Conservation (phyloP, 2,329 filamentous ascomycete species). For the Sporothrix mexicana region DNA sequence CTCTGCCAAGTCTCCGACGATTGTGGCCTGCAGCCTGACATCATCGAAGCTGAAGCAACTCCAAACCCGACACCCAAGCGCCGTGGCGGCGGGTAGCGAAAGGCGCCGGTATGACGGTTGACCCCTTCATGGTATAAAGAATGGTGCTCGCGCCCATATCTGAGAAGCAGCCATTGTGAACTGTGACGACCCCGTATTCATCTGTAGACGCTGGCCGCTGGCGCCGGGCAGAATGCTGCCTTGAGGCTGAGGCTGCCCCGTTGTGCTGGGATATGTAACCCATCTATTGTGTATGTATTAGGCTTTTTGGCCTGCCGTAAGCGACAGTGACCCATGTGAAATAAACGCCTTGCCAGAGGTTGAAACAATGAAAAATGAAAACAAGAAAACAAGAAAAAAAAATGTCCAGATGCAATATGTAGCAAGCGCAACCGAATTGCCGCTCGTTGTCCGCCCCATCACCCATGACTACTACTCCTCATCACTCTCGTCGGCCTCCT, state of each 20-base stretch:
- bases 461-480: slow-evolving; percentile 44
- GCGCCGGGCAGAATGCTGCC: not conserved
- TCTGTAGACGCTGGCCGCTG: slow-evolving; percentile 11
- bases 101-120: not conserved
- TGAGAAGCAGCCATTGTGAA: not conserved
- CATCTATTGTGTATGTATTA: slow-evolving; percentile 21
- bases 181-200: slow-evolving; percentile 16
- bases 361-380: no score
- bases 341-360: slow-evolving; percentile 13
- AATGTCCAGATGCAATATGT: not conserved
- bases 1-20: not conserved
- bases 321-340: not conserved
- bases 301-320: not conserved
- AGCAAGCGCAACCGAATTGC: not conserved
- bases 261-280: not conserved
- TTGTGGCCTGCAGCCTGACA: slow-evolving; percentile 7
- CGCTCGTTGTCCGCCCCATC: not conserved
- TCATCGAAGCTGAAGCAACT: not conserved
- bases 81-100: slow-evolving; percentile 6
- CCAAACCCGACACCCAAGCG: not conserved
- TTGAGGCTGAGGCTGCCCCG: not conserved
- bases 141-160: not conserved
- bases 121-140: not conserved
- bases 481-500: slow-evolving; percentile 57
- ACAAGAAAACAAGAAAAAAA: not conserved